Conservation (phyloP, 805 yeast genomes). For the Naumovozyma dairenensis region DNA sequence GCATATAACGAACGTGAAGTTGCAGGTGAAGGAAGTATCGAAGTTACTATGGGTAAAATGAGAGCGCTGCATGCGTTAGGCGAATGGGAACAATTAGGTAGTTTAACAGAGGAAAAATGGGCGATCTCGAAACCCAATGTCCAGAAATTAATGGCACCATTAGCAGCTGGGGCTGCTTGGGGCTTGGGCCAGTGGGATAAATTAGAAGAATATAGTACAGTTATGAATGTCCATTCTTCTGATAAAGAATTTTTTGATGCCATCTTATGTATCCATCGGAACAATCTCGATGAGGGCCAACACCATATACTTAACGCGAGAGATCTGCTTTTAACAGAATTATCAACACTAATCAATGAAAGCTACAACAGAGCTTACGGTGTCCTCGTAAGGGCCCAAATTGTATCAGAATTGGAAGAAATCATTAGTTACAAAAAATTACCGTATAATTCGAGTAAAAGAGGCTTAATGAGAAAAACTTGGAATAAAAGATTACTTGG, state of each 20-base stretch:
- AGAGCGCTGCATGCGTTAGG: conserved; percentile 97
- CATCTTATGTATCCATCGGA: conserved; percentile 72
- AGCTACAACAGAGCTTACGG: conserved; percentile 95
- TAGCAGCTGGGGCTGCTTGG: conserved; percentile 99
- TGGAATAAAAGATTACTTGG: conserved; percentile 92
- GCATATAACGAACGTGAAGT: conserved; percentile 78
- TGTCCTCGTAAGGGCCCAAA: conserved; percentile 92
- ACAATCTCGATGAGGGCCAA: conserved; percentile 74
- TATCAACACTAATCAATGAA: conserved; percentile 89
- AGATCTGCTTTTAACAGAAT: conserved; percentile 82
- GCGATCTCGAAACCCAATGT: conserved; percentile 57
- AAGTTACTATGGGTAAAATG: conserved; percentile 95
- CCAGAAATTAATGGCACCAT: conserved; percentile 79
- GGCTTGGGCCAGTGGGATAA: conserved; percentile 95
- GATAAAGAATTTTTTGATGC: conserved; percentile 94
- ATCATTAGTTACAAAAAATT: conserved; percentile 79
- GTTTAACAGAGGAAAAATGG: conserved; percentile 85
- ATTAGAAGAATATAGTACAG: conserved; percentile 83
- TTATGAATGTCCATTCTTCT: conserved; percentile 86
- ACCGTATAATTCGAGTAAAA: conserved; percentile 74
- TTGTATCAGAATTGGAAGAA: conserved; percentile 94
- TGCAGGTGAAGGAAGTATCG: conserved; percentile 51
- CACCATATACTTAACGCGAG: conserved; percentile 75
- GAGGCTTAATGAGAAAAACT: conserved; percentile 71
- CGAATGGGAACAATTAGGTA: conserved; percentile 90